Percentiles rank a stretch among this genome's conserved stretches.
phyloP scores from a whole-genome alignment of 1,284 basidiomycete species.

The Ustilago loliicola region DNA sequence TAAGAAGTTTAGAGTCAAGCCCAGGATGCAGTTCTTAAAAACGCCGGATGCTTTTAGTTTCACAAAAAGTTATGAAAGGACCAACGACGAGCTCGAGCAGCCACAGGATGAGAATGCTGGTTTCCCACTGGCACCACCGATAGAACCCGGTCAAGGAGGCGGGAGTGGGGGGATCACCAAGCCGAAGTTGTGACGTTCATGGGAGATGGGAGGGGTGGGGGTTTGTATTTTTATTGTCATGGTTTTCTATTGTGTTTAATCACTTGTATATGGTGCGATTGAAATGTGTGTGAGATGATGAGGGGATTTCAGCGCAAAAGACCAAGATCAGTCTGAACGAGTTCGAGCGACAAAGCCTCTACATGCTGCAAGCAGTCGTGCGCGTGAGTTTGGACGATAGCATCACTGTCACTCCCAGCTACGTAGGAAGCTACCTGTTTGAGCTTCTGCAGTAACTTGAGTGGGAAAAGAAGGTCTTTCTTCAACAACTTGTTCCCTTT shows the following conservation, averaged over 20 bases:
- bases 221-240: slow-evolving; percentile 8
- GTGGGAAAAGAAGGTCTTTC: slow-evolving; percentile 40
- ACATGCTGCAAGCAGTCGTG: slow-evolving; percentile 45
- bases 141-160: neutral
- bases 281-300: neutral
- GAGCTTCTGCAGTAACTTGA: slow-evolving; percentile 15
- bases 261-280: too few species aligned
- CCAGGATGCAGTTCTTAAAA: slow-evolving; percentile 59
- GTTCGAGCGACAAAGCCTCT: slow-evolving; percentile 28
- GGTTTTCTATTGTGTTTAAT: neutral
- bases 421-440: slow-evolving; percentile 33
- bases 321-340: slow-evolving; percentile 10
- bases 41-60: slow-evolving; percentile 33
- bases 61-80: slow-evolving; percentile 23
- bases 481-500: neutral
- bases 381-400: slow-evolving; percentile 56
- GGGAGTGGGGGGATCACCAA: slow-evolving; percentile 3
- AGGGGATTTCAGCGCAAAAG: slow-evolving; percentile 8
- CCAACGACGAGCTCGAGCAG: slow-evolving; percentile 40
- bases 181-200: slow-evolving; percentile 26
- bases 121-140: slow-evolving; percentile 31
- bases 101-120: slow-evolving; percentile 44
- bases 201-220: neutral
- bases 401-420: slow-evolving; percentile 42
- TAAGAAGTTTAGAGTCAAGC: slow-evolving; percentile 58